phyloP scores from a whole-genome alignment of 805 yeast genomes.

The Candida cerambycidarum region DNA sequence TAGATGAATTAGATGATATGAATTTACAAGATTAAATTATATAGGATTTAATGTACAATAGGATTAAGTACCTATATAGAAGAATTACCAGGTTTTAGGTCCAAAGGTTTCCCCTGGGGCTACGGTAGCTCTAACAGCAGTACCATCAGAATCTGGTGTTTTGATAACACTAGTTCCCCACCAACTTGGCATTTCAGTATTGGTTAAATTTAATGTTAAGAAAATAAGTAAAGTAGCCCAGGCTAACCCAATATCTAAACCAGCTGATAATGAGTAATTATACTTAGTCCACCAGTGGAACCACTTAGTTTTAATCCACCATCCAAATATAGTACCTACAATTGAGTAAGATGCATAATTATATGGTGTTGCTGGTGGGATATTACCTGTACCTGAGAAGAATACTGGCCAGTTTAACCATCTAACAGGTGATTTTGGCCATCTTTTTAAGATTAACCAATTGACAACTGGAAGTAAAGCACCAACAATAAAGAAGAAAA shows the following conservation, averaged over 20 bases:
- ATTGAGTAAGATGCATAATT: slow-evolving; percentile 57
- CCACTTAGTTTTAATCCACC: slow-evolving; percentile 38
- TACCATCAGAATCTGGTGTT: slow-evolving; percentile 32
- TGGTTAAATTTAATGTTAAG: slow-evolving; percentile 25
- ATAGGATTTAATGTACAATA: slow-evolving; percentile 4
- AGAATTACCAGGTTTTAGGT: slow-evolving; percentile 42
- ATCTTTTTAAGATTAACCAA: slow-evolving; percentile 40
- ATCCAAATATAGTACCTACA: slow-evolving; percentile 32
- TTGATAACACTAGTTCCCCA: slow-evolving; percentile 62
- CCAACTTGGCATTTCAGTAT: slow-evolving; percentile 43
- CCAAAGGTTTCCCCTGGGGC: slow-evolving; percentile 47
- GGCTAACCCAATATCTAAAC: slow-evolving; percentile 46
- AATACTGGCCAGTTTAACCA: slow-evolving; percentile 27
- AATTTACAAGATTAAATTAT: slow-evolving; percentile 64
- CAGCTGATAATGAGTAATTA: slow-evolving; percentile 46
- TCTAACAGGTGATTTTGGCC: slow-evolving; percentile 31
- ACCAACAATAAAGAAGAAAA: slow-evolving; percentile 42
- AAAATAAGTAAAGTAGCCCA: slow-evolving; percentile 39
- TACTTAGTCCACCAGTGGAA: slow-evolving; percentile 42
- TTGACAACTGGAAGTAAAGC: slow-evolving; percentile 34
- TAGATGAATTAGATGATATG: slow-evolving; percentile 95
- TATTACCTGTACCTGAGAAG: slow-evolving; percentile 50
- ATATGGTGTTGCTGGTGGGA: slow-evolving; percentile 76
- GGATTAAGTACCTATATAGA: background rate
- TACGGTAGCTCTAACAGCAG: slow-evolving; percentile 26